Evolutionary conservation across 352 stramenopile species (phyloP).

Genomic region (Pythium vanterpoolii): DNA sequence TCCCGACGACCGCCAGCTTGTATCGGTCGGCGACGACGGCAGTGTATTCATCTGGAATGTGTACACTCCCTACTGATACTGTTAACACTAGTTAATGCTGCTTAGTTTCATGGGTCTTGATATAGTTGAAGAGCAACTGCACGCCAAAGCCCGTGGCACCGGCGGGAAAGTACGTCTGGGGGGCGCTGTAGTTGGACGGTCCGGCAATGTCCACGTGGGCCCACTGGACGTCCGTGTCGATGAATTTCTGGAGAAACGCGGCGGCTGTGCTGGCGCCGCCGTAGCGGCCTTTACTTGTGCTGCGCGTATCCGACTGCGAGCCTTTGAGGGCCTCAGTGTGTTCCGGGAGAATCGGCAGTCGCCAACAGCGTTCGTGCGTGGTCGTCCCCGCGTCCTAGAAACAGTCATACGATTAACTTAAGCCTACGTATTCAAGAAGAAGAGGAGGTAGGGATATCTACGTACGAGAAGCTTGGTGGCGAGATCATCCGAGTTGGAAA

Average conservation of each 20-base stretch:
- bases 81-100: too few species aligned
- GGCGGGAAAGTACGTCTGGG: slow-evolving; percentile 84
- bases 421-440: not conserved
- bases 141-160: slow-evolving; percentile 87
- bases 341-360: slow-evolving; percentile 84
- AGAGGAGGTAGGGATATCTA: too few species aligned
- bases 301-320: slow-evolving; percentile 75
- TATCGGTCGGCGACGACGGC: slow-evolving; percentile 89
- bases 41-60: slow-evolving; percentile 93
- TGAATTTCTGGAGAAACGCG: slow-evolving; percentile 88
- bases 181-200: slow-evolving; percentile 74
- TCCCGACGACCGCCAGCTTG: slow-evolving; percentile 89
- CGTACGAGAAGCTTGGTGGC: slow-evolving; percentile 52
- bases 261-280: slow-evolving; percentile 81
- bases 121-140: slow-evolving; percentile 82
- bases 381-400: slow-evolving; percentile 42
- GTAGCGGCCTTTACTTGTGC: slow-evolving; percentile 71
- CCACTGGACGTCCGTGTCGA: slow-evolving; percentile 85
- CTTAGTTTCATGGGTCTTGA: slow-evolving; percentile 70
- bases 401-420: not conserved
- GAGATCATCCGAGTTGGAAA: slow-evolving; percentile 91
- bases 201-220: slow-evolving; percentile 90
- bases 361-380: slow-evolving; percentile 87
- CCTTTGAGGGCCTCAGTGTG: slow-evolving; percentile 82
- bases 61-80: slow-evolving; percentile 59